These are phyloP conservation scores for Thalia dealbata DNA, from an alignment of 176 grass and related monocot genomes.

Conservation along the genomic window DNA sequence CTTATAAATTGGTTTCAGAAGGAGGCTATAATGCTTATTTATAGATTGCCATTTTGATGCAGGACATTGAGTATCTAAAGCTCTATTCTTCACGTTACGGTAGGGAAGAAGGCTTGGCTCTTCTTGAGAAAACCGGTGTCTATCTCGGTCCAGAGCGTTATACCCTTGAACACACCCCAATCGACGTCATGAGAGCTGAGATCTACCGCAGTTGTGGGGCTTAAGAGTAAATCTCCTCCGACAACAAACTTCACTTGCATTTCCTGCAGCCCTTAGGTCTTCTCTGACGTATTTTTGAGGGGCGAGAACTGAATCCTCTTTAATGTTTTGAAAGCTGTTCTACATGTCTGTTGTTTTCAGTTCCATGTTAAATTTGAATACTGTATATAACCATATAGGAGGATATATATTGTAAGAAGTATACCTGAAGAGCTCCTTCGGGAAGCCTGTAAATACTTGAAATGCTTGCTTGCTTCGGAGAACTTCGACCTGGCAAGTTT, in stretches of 20 bases:
- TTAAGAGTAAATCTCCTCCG: conserved; percentile 9
- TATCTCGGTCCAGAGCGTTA: conserved; percentile 78
- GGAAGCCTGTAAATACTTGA: background rate
- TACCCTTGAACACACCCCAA: conserved; percentile 65
- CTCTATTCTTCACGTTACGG: conserved; percentile 72
- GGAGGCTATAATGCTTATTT: background rate
- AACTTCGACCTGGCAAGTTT: background rate
- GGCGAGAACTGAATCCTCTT: background rate
- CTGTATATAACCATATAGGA: background rate
- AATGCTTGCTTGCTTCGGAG: background rate
- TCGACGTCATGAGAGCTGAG: conserved; percentile 74
- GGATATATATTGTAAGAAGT: background rate
- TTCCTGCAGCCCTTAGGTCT: background rate
- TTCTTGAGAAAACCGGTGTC: conserved; percentile 55
- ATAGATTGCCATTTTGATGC: background rate
- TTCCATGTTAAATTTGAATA: background rate
- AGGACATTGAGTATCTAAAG: conserved; percentile 93
- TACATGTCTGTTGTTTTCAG: background rate
- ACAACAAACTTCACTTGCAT: background rate
- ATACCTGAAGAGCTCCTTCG: background rate
- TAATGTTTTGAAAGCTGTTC: too few species aligned
- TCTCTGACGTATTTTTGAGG: background rate
- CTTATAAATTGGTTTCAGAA: background rate
- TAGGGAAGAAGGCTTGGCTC: conserved; percentile 52
- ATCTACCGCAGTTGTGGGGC: conserved; percentile 70